Conservation (phyloP, 768 basidiomycete genomes). For the Kwoniella heveanensis region DNA sequence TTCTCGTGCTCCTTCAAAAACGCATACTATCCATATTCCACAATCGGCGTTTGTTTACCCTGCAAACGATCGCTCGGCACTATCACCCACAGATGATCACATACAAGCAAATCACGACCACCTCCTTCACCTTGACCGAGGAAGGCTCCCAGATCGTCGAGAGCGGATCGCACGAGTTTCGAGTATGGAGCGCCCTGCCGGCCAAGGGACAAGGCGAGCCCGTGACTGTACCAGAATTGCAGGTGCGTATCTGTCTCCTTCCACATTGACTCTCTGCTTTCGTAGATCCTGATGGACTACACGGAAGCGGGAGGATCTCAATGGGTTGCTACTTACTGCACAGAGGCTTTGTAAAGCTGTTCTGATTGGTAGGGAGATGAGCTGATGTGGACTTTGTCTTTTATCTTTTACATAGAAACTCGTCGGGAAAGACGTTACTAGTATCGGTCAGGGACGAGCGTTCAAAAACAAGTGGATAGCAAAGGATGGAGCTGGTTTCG, state of each 20-base stretch:
- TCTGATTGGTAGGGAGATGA: too few relatives aligned
- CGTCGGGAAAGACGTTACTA: constrained; percentile 86
- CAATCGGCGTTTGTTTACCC: too few relatives aligned
- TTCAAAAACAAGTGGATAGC: constrained; percentile 97
- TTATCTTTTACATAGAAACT: constrained; percentile 36
- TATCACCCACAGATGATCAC: constrained; percentile 38
- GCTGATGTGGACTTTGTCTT: background rate
- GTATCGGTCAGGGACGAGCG: constrained; percentile 90
- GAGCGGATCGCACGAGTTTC: constrained; percentile 90
- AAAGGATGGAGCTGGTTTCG: constrained; percentile 81
- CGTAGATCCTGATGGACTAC: background rate
- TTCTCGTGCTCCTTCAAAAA: too few relatives aligned
- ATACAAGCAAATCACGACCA: constrained; percentile 64
- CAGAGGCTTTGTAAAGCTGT: too few relatives aligned
- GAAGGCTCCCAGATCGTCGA: constrained; percentile 80
- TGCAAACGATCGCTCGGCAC: too few relatives aligned
- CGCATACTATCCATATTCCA: too few relatives aligned
- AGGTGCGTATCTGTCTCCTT: constrained; percentile 57
- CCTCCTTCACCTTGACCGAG: constrained; percentile 71
- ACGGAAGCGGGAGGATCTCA: too few relatives aligned
- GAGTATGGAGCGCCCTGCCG: constrained; percentile 85
- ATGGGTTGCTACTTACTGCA: too few relatives aligned
- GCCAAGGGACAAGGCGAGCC: constrained; percentile 69
- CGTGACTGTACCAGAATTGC: constrained; percentile 68
- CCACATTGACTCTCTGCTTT: background rate